Conservation (phyloP, 805 yeast species). For the Wickerhamiella australiensis region DNA sequence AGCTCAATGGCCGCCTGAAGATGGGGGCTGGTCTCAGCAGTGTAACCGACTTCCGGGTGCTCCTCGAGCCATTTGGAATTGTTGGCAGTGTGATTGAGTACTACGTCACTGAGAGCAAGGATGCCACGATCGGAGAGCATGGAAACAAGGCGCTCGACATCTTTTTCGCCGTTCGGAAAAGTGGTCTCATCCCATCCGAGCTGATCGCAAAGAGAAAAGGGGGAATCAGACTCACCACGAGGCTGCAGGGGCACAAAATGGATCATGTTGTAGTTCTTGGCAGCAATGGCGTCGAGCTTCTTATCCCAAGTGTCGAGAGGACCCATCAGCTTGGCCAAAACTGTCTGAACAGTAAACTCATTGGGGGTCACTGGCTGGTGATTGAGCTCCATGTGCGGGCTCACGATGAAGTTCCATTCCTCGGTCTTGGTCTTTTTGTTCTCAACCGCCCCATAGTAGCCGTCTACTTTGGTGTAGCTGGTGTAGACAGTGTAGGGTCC, state of each 20-base stretch:
- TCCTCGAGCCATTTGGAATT: conserved; percentile 76
- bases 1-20: conserved; percentile 71
- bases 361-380: conserved; percentile 55
- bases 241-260: conserved; percentile 91
- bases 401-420: conserved; percentile 57
- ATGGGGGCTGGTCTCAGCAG: conserved; percentile 79
- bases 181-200: conserved; percentile 55
- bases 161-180: conserved; percentile 42
- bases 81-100: conserved; percentile 88
- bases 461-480: conserved; percentile 36
- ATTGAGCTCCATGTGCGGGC: conserved; percentile 55
- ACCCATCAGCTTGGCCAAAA: conserved; percentile 89
- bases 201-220: conserved; percentile 85
- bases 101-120: conserved; percentile 79
- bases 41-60: conserved; percentile 87
- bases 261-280: conserved; percentile 85
- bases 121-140: conserved; percentile 44
- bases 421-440: conserved; percentile 38
- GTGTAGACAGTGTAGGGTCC: conserved; percentile 73
- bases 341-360: conserved; percentile 68
- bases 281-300: conserved; percentile 46
- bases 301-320: conserved; percentile 48
- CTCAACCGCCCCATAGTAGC: conserved; percentile 20
- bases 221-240: conserved; percentile 84
- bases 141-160: conserved; percentile 42